Evolutionary conservation across 768 basidiomycete species (phyloP).

Genomic region (Phlebiopsis gigantea): DNA sequence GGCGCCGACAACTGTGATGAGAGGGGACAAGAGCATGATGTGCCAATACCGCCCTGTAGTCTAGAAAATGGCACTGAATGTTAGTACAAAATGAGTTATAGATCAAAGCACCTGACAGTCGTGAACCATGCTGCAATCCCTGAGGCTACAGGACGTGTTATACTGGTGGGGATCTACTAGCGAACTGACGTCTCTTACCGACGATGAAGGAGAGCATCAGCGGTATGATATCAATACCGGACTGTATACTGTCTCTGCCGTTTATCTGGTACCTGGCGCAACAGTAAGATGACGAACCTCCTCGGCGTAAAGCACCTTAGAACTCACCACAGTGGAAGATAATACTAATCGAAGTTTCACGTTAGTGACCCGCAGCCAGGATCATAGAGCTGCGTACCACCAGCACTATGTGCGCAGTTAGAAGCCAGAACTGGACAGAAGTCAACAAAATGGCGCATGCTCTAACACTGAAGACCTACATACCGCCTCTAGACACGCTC

Average conservation of each 20-base stretch:
- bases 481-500: background rate
- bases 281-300: no score
- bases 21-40: background rate
- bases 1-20: background rate
- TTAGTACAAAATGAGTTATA: no score
- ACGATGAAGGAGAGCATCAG: background rate
- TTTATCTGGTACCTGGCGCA: background rate
- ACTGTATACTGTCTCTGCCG: background rate
- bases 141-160: background rate
- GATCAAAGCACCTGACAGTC: background rate
- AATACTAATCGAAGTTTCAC: background rate
- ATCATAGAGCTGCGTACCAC: background rate
- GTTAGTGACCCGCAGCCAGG: no score
- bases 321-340: background rate
- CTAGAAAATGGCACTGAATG: no score
- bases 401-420: background rate
- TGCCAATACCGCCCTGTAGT: background rate
- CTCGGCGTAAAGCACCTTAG: no score
- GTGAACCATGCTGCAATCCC: background rate
- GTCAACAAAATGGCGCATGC: no score
- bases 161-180: background rate
- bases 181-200: background rate
- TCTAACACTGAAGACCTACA: background rate
- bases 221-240: background rate
- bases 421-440: background rate